Conservation (phyloP, 805 yeast genomes). For the Candida vaughaniae region DNA sequence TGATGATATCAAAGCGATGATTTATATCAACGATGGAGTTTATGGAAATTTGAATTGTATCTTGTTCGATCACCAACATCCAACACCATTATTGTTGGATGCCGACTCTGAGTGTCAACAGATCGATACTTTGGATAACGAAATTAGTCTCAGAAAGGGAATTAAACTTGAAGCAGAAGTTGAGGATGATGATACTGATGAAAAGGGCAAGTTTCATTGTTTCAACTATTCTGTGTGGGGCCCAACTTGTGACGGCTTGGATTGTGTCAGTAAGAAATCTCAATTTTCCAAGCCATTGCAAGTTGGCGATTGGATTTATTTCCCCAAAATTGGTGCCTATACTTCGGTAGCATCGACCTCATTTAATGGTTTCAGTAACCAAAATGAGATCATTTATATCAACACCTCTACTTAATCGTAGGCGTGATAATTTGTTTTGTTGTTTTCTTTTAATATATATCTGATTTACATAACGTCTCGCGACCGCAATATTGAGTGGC, state of each 20-base stretch:
- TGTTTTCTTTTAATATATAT: not conserved
- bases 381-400: slow-evolving; percentile 62
- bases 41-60: slow-evolving; percentile 95
- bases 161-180: too few species aligned
- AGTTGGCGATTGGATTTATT: slow-evolving; percentile 92
- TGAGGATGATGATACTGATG: slow-evolving; percentile 31
- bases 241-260: slow-evolving; percentile 97
- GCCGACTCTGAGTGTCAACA: slow-evolving; percentile 42
- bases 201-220: slow-evolving; percentile 23
- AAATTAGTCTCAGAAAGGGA: not conserved
- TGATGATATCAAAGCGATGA: slow-evolving; percentile 61
- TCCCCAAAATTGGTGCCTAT: slow-evolving; percentile 84
- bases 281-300: slow-evolving; percentile 57
- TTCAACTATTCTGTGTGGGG: slow-evolving; percentile 83
- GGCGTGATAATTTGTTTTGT: not conserved
- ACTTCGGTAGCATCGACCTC: slow-evolving; percentile 89
- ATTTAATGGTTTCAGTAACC: slow-evolving; percentile 82
- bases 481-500: too few species aligned
- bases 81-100: slow-evolving; percentile 60
- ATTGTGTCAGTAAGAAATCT: slow-evolving; percentile 63
- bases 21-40: slow-evolving; percentile 91
- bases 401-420: too few species aligned
- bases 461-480: too few species aligned
- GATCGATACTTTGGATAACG: slow-evolving; percentile 24
- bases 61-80: slow-evolving; percentile 85